Evolutionary conservation across 495 filamentous ascomycete genomes (phyloP).

Genomic region (Penicillium pancosmium): DNA sequence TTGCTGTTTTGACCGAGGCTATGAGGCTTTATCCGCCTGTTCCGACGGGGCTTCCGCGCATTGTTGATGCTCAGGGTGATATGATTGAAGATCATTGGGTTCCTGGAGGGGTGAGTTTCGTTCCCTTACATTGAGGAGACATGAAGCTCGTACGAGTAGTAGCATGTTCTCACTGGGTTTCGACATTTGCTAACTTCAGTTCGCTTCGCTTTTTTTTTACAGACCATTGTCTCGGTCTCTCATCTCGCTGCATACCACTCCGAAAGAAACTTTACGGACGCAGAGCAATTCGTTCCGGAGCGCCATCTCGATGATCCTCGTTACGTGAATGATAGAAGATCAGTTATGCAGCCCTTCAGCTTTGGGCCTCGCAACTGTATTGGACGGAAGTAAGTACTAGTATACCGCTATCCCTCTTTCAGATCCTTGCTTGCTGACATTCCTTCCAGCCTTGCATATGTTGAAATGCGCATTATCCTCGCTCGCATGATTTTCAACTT

Average conservation of each 20-base stretch:
- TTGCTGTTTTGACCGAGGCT: slow-evolving; percentile 59
- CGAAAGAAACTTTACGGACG: slow-evolving; percentile 44
- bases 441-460: slow-evolving; percentile 40
- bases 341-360: slow-evolving; percentile 56
- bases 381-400: slow-evolving; percentile 53
- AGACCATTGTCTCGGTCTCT: slow-evolving; percentile 52
- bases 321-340: slow-evolving; percentile 44
- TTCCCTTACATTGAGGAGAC: not conserved
- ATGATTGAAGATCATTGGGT: slow-evolving; percentile 48
- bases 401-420: not conserved
- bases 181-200: not conserved
- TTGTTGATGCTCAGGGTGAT: slow-evolving; percentile 46
- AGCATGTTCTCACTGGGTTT: not conserved
- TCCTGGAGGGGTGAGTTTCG: slow-evolving; percentile 32
- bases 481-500: slow-evolving; percentile 48
- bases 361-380: slow-evolving; percentile 63
- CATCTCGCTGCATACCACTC: slow-evolving; percentile 49
- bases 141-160: not conserved
- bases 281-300: slow-evolving; percentile 55
- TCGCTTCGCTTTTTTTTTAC: not conserved
- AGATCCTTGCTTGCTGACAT: not conserved
- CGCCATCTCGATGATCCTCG: slow-evolving; percentile 42
- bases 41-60: slow-evolving; percentile 45
- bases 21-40: slow-evolving; percentile 62
- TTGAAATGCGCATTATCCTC: slow-evolving; percentile 47